phyloP scores from a whole-genome alignment of 1,284 basidiomycete species.

The Ceratobasidium sp. region DNA sequence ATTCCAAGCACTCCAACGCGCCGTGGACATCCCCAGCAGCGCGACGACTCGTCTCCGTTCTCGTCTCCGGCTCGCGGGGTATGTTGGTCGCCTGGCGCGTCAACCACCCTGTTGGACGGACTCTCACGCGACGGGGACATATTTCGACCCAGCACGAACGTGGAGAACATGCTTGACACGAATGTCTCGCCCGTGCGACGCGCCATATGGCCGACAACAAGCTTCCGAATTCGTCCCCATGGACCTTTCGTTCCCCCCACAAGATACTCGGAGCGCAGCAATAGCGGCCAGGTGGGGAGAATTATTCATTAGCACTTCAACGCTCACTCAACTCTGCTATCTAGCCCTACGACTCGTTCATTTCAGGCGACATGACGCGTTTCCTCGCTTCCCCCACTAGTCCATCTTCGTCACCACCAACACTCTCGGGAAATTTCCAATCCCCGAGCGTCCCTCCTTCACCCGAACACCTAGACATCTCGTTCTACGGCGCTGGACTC shows the following conservation, averaged over 20 bases:
- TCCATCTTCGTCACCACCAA: background rate
- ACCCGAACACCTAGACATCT: background rate
- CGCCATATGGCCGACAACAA: background rate
- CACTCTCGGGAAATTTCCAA: background rate
- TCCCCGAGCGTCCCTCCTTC: background rate
- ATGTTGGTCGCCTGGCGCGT: constrained; percentile 17
- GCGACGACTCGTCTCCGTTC: too few species aligned
- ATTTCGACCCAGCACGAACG: background rate
- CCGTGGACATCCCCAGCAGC: too few species aligned
- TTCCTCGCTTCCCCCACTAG: background rate
- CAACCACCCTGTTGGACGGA: background rate
- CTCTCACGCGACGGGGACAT: background rate
- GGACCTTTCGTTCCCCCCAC: background rate
- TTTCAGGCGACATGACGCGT: background rate
- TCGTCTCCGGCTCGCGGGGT: constrained; percentile 32
- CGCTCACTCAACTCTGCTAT: background rate
- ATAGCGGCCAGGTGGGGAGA: background rate
- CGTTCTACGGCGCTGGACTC: background rate
- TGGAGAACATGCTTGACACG: background rate
- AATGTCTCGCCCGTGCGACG: constrained; percentile 2
- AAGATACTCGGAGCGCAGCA: background rate
- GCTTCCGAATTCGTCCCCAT: background rate
- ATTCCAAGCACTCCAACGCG: too few species aligned
- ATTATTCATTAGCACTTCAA: background rate
- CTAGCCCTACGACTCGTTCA: background rate